Conservation (phyloP, 2,329 filamentous ascomycete genomes). For the Cladobotryum mycophilum region DNA sequence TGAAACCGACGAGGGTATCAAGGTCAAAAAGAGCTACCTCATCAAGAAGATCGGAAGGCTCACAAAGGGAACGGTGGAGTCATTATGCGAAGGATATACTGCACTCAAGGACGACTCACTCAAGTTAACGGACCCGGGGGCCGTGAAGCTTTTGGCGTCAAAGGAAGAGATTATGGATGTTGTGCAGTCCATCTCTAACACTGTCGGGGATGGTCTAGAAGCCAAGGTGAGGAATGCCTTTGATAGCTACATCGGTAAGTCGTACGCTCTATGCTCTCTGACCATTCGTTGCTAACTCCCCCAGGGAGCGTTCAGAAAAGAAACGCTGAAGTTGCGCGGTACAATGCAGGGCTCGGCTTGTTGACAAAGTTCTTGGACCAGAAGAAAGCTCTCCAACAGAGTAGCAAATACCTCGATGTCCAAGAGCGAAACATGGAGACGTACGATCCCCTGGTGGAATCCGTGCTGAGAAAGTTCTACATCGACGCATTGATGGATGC, state of each 20-base stretch:
- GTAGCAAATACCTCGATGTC: neutral
- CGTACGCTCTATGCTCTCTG: neutral
- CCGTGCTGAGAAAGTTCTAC: neutral
- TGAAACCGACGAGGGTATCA: neutral
- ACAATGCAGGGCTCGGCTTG: neutral
- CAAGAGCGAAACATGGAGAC: neutral
- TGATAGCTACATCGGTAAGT: neutral
- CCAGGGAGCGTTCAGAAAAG: no score
- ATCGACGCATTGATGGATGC: neutral
- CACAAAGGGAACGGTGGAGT: neutral
- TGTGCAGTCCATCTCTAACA: neutral
- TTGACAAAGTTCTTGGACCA: neutral
- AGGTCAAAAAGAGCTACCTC: conserved; percentile 4
- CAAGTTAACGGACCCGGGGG: neutral
- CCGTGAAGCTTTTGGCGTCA: neutral
- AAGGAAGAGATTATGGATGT: neutral
- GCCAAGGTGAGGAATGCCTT: neutral
- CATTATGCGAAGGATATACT: neutral
- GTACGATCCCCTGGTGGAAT: neutral
- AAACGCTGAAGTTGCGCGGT: neutral
- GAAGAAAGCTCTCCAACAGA: neutral
- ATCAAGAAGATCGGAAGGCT: neutral
- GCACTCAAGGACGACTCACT: neutral
- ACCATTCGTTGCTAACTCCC: neutral
- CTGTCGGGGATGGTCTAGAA: neutral